A percentile compares a stretch with the other conserved stretches of the same genome.
Evolutionary conservation across 1,284 basidiomycete genomes (phyloP).

Genomic region (Lignosus rhinocerotis): DNA sequence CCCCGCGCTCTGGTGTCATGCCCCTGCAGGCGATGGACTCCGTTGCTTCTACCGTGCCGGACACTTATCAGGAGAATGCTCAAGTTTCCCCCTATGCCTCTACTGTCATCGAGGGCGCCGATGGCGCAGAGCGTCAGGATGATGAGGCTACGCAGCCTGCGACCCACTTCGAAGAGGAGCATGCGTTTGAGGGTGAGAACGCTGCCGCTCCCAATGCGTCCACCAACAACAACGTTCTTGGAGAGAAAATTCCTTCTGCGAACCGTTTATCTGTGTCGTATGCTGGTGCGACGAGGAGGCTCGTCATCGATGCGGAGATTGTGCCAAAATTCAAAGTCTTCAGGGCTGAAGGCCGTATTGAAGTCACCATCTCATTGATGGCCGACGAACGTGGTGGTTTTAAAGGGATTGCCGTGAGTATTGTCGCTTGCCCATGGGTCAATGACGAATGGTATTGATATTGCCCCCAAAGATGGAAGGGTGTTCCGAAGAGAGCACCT

Average conservation of each 20-base stretch:
- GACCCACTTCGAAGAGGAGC: constrained; percentile 23
- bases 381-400: constrained; percentile 56
- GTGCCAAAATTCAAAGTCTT: constrained; percentile 82
- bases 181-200: constrained; percentile 12
- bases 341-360: constrained; percentile 83
- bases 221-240: constrained; percentile 6
- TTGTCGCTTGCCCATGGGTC: constrained; percentile 7
- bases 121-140: constrained; percentile 13
- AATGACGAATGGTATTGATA: constrained; percentile 12
- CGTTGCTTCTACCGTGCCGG: constrained; percentile 48
- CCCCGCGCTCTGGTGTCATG: constrained; percentile 22
- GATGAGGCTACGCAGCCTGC: constrained; percentile 21
- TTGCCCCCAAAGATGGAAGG: constrained; percentile 62
- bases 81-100: constrained; percentile 26
- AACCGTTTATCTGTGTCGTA: constrained; percentile 94
- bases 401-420: constrained; percentile 74
- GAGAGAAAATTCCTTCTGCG: constrained; percentile 54
- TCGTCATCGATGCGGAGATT: constrained; percentile 88
- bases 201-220: constrained; percentile 2
- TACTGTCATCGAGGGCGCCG: constrained; percentile 25
- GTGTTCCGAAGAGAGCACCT: constrained; percentile 69
- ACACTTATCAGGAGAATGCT: constrained; percentile 41
- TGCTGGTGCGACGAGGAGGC: constrained; percentile 81
- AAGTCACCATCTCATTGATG: constrained; percentile 69
- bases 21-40: constrained; percentile 41